Evolutionary conservation across 768 basidiomycete genomes (phyloP), one percentile per base, ranked within the genome.

Genomic region (Kwoniella dejecticola): DNA sequence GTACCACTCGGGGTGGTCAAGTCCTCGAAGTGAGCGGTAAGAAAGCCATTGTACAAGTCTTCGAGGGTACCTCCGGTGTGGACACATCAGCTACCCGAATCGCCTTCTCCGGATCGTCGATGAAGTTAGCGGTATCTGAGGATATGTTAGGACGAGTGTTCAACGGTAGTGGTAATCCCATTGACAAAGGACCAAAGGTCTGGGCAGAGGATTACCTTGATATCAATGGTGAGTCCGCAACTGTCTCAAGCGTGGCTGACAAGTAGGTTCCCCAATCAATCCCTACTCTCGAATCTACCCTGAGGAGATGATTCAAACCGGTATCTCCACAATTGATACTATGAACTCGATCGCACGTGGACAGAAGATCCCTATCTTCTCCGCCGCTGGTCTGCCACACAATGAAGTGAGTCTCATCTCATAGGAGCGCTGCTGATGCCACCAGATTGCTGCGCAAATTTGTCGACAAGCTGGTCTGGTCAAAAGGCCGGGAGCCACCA

Each of bases 291-390:
- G 96, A 78, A 98, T 97, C 82, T 98, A 99, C 82, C 96, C 96
- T 62, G 96, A 98, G 81, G 96, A 99, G 82, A 99, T 99, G 96
- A 98, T 99, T 67, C 96, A 99, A 81, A 99, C 96, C 33, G 96
- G 96, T 81, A 98, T 98, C 75, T 99, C 96, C 44, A 99, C 96
- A n/a, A 79, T 80, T 58, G 78, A 80, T 62, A 77, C 75, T 38
- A 80, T 80, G 79, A 72, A 99, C 82, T 95, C 95, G 60, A 99
- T 99, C 77, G 96, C 96, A 63, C 92, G 96, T 82, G 96, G 96
- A 12, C 96, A 99, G 81, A 99, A 99, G 86, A 98, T 99, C 69
- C 96, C 96, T 63, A 99, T 99, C 78, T 99, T 99, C 83, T 97
- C 93, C 49, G 96, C 96, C 46, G 92, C 96, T 59, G 73, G 96